phyloP scores from a whole-genome alignment of 2,329 filamentous ascomycete genomes.

The Purpureocillium takamizusanense region DNA sequence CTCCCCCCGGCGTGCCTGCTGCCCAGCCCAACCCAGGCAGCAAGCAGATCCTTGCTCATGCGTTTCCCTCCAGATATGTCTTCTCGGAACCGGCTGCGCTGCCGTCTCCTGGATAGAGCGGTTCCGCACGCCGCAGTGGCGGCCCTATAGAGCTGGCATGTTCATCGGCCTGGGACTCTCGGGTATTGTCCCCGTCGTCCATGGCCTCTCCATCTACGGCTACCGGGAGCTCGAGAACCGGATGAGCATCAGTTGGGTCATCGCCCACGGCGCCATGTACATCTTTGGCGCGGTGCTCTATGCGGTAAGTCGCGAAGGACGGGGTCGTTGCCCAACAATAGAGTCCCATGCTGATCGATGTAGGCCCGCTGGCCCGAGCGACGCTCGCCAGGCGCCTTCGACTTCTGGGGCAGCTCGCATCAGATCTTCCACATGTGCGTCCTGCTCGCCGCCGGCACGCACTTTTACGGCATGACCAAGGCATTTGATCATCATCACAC shows the following conservation, averaged over 20 bases:
- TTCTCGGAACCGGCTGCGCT: conserved; percentile 68
- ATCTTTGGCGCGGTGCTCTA: conserved; percentile 81
- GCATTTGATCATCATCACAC: conserved; percentile 83
- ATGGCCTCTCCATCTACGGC: conserved; percentile 63
- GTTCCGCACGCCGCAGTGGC: conserved; percentile 76
- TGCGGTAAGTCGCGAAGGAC: conserved; percentile 46
- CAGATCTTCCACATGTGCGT: conserved; percentile 94
- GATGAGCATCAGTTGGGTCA: conserved; percentile 74
- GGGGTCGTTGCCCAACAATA: background rate
- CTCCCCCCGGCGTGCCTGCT: too few relatives aligned
- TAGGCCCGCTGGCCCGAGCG: conserved; percentile 76
- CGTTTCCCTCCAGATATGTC: conserved; percentile 76
- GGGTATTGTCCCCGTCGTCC: conserved; percentile 72
- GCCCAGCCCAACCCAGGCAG: too few relatives aligned
- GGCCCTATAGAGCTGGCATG: conserved; percentile 79
- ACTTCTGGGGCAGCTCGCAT: conserved; percentile 89
- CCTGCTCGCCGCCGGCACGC: conserved; percentile 68
- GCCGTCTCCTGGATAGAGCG: conserved; percentile 68
- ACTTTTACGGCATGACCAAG: conserved; percentile 71
- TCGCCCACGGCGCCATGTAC: conserved; percentile 75
- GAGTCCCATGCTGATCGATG: background rate
- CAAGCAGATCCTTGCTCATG: too few relatives aligned
- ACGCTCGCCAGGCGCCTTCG: conserved; percentile 66
- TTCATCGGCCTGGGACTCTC: conserved; percentile 83
- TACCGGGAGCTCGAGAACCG: conserved; percentile 54